phyloP scores from a whole-genome alignment of 1,284 basidiomycete genomes.

The Sporisorium graminicola region DNA sequence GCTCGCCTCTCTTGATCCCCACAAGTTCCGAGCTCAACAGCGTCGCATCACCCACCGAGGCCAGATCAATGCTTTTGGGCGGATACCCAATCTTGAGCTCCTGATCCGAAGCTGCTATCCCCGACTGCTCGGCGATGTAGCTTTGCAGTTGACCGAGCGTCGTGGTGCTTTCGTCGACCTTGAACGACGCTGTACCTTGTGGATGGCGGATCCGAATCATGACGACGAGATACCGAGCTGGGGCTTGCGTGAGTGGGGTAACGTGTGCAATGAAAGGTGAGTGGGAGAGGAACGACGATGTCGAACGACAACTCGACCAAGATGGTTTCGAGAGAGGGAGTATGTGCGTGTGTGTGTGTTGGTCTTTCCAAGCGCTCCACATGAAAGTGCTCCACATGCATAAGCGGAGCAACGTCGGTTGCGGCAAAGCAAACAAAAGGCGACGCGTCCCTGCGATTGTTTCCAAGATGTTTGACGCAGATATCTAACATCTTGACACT shows the following conservation, averaged over 20 bases:
- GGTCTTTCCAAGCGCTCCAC: too few relatives aligned
- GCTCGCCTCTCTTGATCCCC: conserved; percentile 38
- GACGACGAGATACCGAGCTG: too few relatives aligned
- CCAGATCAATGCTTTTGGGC: conserved; percentile 23
- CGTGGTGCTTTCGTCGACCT: conserved; percentile 17
- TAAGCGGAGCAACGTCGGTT: not conserved
- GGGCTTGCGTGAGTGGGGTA: not conserved
- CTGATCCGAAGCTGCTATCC: conserved; percentile 31
- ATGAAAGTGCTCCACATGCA: conserved; percentile 10
- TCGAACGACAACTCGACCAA: conserved; percentile 1
- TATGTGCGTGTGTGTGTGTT: too few relatives aligned
- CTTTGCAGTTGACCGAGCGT: conserved; percentile 26
- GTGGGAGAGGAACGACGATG: not conserved
- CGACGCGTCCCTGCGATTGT: not conserved
- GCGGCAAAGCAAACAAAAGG: not conserved
- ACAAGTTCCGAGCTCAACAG: conserved; percentile 14
- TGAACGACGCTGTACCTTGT: conserved; percentile 40
- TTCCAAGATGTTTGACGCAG: not conserved
- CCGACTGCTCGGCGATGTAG: conserved; percentile 20
- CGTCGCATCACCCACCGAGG: not conserved
- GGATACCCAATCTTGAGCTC: conserved; percentile 54
- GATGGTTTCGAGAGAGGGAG: too few relatives aligned
- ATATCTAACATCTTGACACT: not conserved
- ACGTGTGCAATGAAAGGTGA: not conserved
- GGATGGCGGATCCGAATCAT: conserved; percentile 53